Evolutionary conservation across 176 grass and related monocot species (phyloP), one percentile per base, ranked within the genome.

Genomic region (Miscanthus lutarioriparius): DNA sequence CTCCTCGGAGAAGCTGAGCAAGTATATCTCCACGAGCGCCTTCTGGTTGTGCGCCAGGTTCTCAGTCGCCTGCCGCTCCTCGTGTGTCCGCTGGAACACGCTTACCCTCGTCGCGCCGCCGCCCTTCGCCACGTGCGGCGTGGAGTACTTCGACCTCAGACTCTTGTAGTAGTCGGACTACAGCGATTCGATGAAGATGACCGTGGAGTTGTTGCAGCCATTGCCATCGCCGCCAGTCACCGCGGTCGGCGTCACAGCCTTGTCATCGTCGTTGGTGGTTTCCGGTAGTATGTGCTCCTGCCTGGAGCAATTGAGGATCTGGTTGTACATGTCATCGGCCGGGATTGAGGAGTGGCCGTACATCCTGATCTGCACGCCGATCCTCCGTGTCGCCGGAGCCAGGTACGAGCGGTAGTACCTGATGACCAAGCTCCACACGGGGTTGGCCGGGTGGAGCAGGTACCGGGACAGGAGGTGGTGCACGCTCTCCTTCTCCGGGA

Each of bases 81-180:
- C 90, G 32, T 94, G 86, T 43, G 79, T 90, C 30, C 81, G 85
- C 83, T 94, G 92, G 87, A 92, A 88, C 25, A 94, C 92, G 8
- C 56, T 38, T 0, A 95, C 70, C 5, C 54, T 15, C 0, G 28
- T 63, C 0, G 79, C 76, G 10, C 20, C 77, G 15, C 10, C 28
- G 5, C 35, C 32, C 17, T 10, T 14, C 1, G 2, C 7, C 7
- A 67, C 16, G 43, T 3, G 40, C 4, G 84, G 74, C 22, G 79
- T 71, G 41, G 74, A 85, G 79, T 94, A 94, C 88, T 75, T 86
- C 25, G 82, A 37, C 45, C 48, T 80, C 10, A 94, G 37, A 58
- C 38, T 76, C 82, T 82, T 74, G 41, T 73, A 88, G 70, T 91
- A 91, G 22, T 83, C 79, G 2, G 28, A 26, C 37, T 87, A 22